Base-by-base conservation (phyloP, 1,139 yeast genomes). In the Debaryomyces fabryi region DNA sequence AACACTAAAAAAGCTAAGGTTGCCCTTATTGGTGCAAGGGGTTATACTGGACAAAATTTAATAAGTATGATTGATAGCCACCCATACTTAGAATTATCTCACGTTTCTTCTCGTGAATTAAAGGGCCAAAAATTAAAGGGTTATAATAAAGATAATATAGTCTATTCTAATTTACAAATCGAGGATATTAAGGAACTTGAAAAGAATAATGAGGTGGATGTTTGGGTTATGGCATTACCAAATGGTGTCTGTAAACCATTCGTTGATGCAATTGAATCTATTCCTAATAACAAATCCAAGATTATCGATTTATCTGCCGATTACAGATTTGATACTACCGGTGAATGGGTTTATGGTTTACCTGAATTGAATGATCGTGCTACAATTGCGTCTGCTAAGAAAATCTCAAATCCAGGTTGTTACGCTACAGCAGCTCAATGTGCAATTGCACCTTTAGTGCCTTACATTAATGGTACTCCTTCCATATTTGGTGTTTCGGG, bases 201-300 rank as follows among this genome's bases (percentile, higher is more conserved):
- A 69, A 80, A 83, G 57, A 75, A 82, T 40, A 83, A 85, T 42
- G 89, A 83, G 47, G 89, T 93, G 48, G 99, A 95, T 62, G 86
- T 92, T 49, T 93, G 99, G 99, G 96, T 95, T 34, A 93, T 95
- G 99, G 99, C 99, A 1, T 79, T 95, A 61, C 99, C 99, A 54
- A 93, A 93, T 65, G 97, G 97, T 47, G 97, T 93, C 41, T 93
- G 98, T 73, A 88, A 88, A 71, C 98, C 99, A 48, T 92, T 93
- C 72, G 98, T 93, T 36, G 91, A 89, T 36, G 96, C 98, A 16
- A 89, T 93, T 61, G 93, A 88, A 60, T 75, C 84, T 16, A 88
- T 84, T 23, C 58, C 60, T 6, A 76, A 78, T 52, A 72, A 81
- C 39, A 71, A 76, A 44, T 88, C 96, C 34, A 89, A 88, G 62